Evolutionary conservation across 805 yeast species (phyloP).

Genomic region (Brettanomyces sp.): DNA sequence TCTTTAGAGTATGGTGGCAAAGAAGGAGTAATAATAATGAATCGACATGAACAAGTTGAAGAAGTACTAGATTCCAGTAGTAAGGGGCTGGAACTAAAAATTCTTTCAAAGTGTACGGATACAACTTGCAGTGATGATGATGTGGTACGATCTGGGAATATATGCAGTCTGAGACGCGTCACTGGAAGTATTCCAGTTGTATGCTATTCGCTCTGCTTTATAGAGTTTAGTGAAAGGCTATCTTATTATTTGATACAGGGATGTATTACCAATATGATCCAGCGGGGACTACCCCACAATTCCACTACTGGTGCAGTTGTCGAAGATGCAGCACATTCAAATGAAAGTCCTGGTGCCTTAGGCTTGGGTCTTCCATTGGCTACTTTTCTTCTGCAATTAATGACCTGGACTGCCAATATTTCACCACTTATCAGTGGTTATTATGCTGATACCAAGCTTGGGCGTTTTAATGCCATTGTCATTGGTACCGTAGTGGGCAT

Average conservation of each 20-base stretch:
- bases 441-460: slow-evolving; percentile 38
- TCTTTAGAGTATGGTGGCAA: too few species aligned
- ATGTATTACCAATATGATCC: slow-evolving; percentile 40
- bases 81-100: too few species aligned
- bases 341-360: slow-evolving; percentile 39
- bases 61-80: too few species aligned
- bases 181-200: slow-evolving; percentile 18
- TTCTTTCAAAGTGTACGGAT: too few species aligned
- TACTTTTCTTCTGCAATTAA: slow-evolving; percentile 34
- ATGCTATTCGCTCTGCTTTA: slow-evolving; percentile 22
- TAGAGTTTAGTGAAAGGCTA: slow-evolving; percentile 46
- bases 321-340: slow-evolving; percentile 29
- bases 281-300: slow-evolving; percentile 39
- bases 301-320: slow-evolving; percentile 27
- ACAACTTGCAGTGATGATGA: too few species aligned
- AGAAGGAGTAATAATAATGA: too few species aligned
- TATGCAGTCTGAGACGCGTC: slow-evolving; percentile 1
- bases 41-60: too few species aligned
- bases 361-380: slow-evolving; percentile 36
- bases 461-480: slow-evolving; percentile 39
- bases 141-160: not conserved
- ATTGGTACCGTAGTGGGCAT: slow-evolving; percentile 37
- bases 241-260: slow-evolving; percentile 43
- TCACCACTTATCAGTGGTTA: slow-evolving; percentile 44
- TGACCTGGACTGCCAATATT: slow-evolving; percentile 37